These are phyloP conservation scores for Scytalidium lignicola DNA, from an alignment of 2,329 filamentous ascomycete genomes.

Conservation along the genomic window DNA sequence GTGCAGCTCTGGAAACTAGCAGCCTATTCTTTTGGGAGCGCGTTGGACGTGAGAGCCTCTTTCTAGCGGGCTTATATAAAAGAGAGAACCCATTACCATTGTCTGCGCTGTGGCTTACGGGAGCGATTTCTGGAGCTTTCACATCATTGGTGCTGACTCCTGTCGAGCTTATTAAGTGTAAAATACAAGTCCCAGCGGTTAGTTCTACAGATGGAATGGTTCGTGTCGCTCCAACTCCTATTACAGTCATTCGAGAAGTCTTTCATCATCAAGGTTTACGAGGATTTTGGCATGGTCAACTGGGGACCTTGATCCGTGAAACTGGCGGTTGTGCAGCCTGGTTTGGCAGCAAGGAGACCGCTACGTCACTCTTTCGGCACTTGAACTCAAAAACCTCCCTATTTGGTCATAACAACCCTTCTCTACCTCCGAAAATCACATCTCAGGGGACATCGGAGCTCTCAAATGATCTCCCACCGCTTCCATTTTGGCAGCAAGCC, in stretches of 20 bases:
- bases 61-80: constrained; percentile 42
- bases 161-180: constrained; percentile 96
- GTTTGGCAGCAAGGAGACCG: constrained; percentile 88
- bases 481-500: constrained; percentile 84
- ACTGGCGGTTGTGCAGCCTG: constrained; percentile 90
- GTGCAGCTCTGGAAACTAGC: constrained; percentile 88
- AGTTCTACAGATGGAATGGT: constrained; percentile 33
- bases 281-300: constrained; percentile 93
- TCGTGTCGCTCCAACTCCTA: constrained; percentile 52
- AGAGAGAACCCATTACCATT: constrained; percentile 63
- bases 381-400: constrained; percentile 40
- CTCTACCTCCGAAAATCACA: constrained; percentile 1
- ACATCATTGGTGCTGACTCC: constrained; percentile 90
- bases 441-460: neutral
- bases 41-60: constrained; percentile 62
- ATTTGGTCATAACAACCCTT: constrained; percentile 26
- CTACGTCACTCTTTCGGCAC: constrained; percentile 63
- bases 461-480: constrained; percentile 36
- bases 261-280: constrained; percentile 75
- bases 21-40: constrained; percentile 90
- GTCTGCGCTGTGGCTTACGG: constrained; percentile 70
- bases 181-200: constrained; percentile 73
- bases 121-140: constrained; percentile 80
- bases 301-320: constrained; percentile 90
- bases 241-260: constrained; percentile 70